These are phyloP conservation scores for Cutaneotrichosporon cavernicola DNA, from an alignment of 1,284 basidiomycete genomes.

Conservation along the genomic window DNA sequence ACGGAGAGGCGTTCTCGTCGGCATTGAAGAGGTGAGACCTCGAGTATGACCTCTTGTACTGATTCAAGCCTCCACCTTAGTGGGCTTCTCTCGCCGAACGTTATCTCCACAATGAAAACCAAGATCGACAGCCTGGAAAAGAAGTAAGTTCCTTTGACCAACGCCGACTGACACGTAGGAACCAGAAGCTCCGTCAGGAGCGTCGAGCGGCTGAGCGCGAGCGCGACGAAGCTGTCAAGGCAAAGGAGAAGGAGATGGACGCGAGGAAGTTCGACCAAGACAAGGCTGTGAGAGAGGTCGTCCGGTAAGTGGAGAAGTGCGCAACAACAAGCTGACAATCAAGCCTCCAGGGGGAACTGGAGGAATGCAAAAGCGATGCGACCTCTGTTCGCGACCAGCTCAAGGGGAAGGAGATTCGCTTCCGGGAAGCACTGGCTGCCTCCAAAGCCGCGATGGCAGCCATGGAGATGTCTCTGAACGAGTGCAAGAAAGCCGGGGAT, in stretches of 20 bases:
- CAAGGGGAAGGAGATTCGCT: neutral
- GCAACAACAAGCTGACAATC: neutral
- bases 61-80: neutral
- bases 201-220: neutral
- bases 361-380: neutral
- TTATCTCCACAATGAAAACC: neutral
- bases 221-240: neutral
- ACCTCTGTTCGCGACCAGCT: neutral
- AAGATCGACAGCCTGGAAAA: constrained; percentile 1
- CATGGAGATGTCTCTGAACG: neutral
- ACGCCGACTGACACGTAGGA: neutral
- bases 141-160: neutral
- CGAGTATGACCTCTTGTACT: neutral
- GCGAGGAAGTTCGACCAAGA: neutral
- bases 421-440: neutral
- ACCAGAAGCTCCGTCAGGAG: neutral
- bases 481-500: neutral
- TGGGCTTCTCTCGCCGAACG: constrained; percentile 9
- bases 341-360: neutral
- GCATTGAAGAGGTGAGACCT: neutral
- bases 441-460: neutral
- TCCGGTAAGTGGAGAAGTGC: neutral
- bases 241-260: neutral
- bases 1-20: neutral
- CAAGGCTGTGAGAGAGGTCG: neutral